Evolutionary conservation across 2,329 filamentous ascomycete genomes (phyloP).

Genomic region (Colletotrichum sp.): DNA sequence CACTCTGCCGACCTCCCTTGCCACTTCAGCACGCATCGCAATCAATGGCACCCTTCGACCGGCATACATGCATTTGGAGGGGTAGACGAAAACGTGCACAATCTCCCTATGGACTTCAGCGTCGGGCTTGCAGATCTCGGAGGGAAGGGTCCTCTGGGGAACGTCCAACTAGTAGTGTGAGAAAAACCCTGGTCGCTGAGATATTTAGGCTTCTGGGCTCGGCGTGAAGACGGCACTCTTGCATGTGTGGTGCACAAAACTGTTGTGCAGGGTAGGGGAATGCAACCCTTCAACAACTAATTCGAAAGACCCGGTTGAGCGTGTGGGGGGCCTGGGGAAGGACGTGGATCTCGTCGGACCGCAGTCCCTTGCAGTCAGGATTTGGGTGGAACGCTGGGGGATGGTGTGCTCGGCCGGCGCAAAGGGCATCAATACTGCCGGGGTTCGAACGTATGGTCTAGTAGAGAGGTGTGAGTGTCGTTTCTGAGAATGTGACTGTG

Average conservation of each 20-base stretch:
- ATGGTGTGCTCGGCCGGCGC: not conserved
- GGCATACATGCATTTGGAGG: not conserved
- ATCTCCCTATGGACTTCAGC: constrained; percentile 31
- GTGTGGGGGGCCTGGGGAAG: constrained; percentile 23
- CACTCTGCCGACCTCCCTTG: constrained; percentile 4
- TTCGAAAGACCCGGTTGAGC: not conserved
- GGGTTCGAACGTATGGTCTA: not conserved
- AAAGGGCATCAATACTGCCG: not conserved
- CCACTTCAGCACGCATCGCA: constrained; percentile 8
- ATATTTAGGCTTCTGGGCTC: not conserved
- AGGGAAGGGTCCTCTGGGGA: constrained; percentile 29
- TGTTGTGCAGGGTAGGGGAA: not conserved
- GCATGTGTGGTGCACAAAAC: not conserved
- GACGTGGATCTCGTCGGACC: constrained; percentile 33
- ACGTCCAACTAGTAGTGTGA: constrained; percentile 20
- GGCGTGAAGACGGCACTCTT: constrained; percentile 27
- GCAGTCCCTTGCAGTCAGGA: constrained; percentile 38
- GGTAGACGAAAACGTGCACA: not conserved
- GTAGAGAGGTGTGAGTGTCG: not conserved
- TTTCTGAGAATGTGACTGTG: not conserved
- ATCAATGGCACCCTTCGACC: not conserved
- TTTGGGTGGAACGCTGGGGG: not conserved
- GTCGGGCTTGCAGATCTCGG: constrained; percentile 33
- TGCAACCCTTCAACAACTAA: constrained; percentile 6
- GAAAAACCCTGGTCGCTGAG: not conserved